A percentile compares a stretch with the other conserved stretches of the same genome.
Conservation (phyloP, 177 flowering plant genomes). For the Telopea speciosissima region DNA sequence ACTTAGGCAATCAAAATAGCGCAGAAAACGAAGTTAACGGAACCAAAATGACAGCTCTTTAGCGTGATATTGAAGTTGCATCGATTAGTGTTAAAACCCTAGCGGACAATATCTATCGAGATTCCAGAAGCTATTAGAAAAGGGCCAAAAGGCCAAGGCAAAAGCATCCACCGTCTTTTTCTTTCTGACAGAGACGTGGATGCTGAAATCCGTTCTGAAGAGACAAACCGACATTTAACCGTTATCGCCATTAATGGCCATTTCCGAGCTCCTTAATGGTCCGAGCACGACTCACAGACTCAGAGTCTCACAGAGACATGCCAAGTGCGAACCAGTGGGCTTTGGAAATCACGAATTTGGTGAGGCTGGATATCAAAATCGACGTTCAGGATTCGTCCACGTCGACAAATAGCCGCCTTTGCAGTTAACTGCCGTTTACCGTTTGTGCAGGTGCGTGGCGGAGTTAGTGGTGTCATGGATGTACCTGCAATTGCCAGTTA, state of each 20-base stretch:
- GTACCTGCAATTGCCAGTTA: no score
- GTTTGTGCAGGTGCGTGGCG: no score
- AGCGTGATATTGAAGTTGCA: conserved; percentile 25
- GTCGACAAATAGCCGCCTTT: no score
- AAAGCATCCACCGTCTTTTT: conserved; percentile 3
- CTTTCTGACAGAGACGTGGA: no score
- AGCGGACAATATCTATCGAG: neutral
- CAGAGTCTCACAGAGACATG: neutral
- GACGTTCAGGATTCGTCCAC: no score
- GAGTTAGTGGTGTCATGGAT: no score
- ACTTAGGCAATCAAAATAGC: neutral
- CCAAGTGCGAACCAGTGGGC: no score
- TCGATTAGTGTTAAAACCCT: conserved; percentile 6
- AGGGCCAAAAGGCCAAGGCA: neutral
- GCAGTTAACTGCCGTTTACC: no score
- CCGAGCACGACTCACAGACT: neutral
- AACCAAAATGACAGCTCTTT: conserved; percentile 2
- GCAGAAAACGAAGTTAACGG: neutral
- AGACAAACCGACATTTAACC: neutral
- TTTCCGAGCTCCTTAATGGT: neutral
- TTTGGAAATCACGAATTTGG: no score
- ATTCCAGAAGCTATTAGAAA: neutral
- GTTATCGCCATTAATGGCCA: conserved; percentile 23
- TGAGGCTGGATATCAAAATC: no score
- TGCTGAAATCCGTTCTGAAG: conserved; percentile 7